Conservation (phyloP, 108 stramenopile species). For the Nitzschia sp. region DNA sequence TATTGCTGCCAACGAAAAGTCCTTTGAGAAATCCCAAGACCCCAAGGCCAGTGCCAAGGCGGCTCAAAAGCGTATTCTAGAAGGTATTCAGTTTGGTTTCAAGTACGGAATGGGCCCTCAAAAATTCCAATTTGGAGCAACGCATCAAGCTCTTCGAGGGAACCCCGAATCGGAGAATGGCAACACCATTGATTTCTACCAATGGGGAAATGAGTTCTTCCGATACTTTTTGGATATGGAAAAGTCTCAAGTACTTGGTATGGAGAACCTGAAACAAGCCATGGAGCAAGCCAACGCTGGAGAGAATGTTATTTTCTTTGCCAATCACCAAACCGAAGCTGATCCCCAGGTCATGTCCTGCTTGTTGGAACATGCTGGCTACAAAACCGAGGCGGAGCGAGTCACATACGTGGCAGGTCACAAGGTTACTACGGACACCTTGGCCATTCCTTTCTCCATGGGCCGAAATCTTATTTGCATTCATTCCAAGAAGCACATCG, state of each 20-base stretch:
- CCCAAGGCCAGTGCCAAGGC: slow-evolving; percentile 28
- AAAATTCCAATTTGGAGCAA: slow-evolving; percentile 66
- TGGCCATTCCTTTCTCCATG: slow-evolving; percentile 95
- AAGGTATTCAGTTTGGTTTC: slow-evolving; percentile 59
- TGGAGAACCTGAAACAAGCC: slow-evolving; percentile 73
- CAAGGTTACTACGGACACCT: slow-evolving; percentile 91
- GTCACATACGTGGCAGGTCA: slow-evolving; percentile 92
- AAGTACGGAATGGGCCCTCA: slow-evolving; percentile 68
- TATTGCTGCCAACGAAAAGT: slow-evolving; percentile 49
- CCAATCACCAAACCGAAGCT: slow-evolving; percentile 96
- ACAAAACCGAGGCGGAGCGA: slow-evolving; percentile 58
- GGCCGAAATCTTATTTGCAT: slow-evolving; percentile 93
- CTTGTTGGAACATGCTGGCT: slow-evolving; percentile 66
- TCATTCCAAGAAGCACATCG: slow-evolving; percentile 96
- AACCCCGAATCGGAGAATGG: slow-evolving; percentile 45
- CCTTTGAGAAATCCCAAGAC: slow-evolving; percentile 30
- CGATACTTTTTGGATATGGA: slow-evolving; percentile 79
- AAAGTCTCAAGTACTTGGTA: slow-evolving; percentile 68
- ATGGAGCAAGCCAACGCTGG: slow-evolving; percentile 67
- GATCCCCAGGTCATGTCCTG: slow-evolving; percentile 90
- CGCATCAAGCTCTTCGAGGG: slow-evolving; percentile 76
- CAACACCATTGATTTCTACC: slow-evolving; percentile 75
- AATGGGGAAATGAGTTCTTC: slow-evolving; percentile 90
- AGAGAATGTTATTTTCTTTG: slow-evolving; percentile 92
- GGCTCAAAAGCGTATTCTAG: slow-evolving; percentile 52